Conservation (phyloP, 768 basidiomycete species). For the Clathrus columnatus region DNA sequence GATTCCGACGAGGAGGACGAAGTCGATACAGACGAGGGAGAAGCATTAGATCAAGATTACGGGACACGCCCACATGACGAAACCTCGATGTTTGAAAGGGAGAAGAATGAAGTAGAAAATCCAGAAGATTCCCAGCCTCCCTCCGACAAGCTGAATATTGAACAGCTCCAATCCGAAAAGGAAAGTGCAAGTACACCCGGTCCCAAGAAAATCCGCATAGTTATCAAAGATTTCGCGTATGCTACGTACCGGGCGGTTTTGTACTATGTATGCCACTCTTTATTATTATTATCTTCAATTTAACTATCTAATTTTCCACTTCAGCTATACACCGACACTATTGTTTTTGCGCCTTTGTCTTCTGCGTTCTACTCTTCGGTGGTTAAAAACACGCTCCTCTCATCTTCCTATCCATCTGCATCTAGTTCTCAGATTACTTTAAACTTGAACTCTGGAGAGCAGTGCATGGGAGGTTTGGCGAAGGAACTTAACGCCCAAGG, state of each 20-base stretch:
- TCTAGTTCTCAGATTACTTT: conserved; percentile 9
- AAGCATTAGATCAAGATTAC: conserved; percentile 26
- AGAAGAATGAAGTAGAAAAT: conserved; percentile 12
- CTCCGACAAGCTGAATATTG: not conserved
- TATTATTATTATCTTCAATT: not conserved
- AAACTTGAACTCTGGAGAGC: not conserved
- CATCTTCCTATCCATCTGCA: not conserved
- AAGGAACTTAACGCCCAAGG: not conserved
- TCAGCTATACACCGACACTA: conserved; percentile 78
- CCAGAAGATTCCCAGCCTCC: not conserved
- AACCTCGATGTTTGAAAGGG: conserved; percentile 7
- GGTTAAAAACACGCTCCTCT: conserved; percentile 10
- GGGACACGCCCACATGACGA: conserved; percentile 5
- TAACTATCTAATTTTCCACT: not conserved
- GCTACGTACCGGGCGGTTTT: conserved; percentile 57
- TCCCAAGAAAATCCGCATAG: conserved; percentile 43
- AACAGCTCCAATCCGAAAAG: no score
- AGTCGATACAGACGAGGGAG: conserved; percentile 28
- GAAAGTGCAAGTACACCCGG: conserved; percentile 20
- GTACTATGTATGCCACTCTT: conserved; percentile 59
- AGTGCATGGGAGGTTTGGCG: not conserved
- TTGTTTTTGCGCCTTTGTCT: conserved; percentile 76
- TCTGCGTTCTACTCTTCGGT: conserved; percentile 44
- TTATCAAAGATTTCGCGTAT: conserved; percentile 52
- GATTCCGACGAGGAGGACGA: conserved; percentile 50